phyloP scores from a whole-genome alignment of 441 rosid species.

The Adansonia gregorii region DNA sequence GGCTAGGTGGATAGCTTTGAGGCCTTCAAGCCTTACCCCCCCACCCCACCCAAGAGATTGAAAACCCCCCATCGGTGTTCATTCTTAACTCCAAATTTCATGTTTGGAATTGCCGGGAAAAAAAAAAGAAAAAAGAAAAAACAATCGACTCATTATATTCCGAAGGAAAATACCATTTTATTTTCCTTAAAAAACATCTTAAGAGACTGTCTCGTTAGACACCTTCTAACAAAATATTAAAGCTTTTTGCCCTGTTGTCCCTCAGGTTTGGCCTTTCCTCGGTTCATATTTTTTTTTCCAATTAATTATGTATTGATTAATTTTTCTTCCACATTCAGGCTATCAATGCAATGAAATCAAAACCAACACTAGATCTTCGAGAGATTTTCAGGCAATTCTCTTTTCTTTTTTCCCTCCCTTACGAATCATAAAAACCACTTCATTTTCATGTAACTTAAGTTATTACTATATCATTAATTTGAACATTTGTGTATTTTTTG shows the following conservation, averaged over 20 bases:
- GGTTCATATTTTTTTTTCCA: slow-evolving; percentile 12
- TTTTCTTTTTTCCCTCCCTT: too few relatives aligned
- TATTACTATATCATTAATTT: too few relatives aligned
- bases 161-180: background rate
- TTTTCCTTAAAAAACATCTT: background rate
- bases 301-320: slow-evolving; percentile 7
- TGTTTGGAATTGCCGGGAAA: background rate
- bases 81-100: too few relatives aligned
- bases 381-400: too few relatives aligned
- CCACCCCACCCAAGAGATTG: background rate
- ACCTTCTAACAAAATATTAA: slow-evolving; percentile 41
- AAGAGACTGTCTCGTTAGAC: background rate
- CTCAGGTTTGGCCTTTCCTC: slow-evolving; percentile 35
- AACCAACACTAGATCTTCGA: too few relatives aligned
- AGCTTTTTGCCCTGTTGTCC: slow-evolving; percentile 38
- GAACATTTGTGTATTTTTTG: too few relatives aligned
- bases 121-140: too few relatives aligned
- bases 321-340: slow-evolving; percentile 36
- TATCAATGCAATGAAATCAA: background rate
- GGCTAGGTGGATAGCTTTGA: background rate
- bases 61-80: background rate
- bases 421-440: too few relatives aligned
- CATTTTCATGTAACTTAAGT: too few relatives aligned
- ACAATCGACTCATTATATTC: too few relatives aligned
- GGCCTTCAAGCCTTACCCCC: slow-evolving; percentile 33